Evolutionary conservation across 768 basidiomycete genomes (phyloP), one percentile per base, ranked within the genome.

Genomic region (Cyclocybe aegerita): DNA sequence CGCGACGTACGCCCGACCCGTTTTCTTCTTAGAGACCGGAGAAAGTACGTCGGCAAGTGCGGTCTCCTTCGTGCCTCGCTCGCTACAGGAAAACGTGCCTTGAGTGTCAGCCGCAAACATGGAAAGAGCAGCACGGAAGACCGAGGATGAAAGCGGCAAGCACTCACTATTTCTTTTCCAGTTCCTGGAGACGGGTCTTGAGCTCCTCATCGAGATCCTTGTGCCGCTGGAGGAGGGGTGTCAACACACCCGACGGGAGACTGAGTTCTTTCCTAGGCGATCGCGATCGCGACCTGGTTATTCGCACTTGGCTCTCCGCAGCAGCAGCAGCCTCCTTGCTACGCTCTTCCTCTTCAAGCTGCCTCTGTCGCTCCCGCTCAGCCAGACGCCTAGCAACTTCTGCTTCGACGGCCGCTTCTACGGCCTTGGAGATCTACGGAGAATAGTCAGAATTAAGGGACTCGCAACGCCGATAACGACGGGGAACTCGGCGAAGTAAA

Each of bases 1-100:
- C 16, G 87, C 82, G n/a, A 92, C 87, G 60, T 90, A 90, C 1
- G 90, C 89, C 12, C 87, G 75, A 2, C 90, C 91, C 0, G 86
- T 86, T 70, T 88, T 88, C 77, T 91, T 91, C 66, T 81, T 83
- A 9, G 88, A 87, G 15, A 80, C 76, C 1, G 88, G 88, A 4
- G 86, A 89, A 44, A 90, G 69, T 4, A 77, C 79, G 57, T 82
- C 80, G 6, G 80, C 82, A 12, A 83, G 73, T 44, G 82, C 78
- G 4, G 74, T 65, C 46, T 88, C 86, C 62, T 82, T 80, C 57
- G 73, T 80, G 5, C 79, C 78, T 49, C 77, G 76, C 59, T 88
- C 85, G 57, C 85, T 87, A 43, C 31, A 43, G 50, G 48, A 9
- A 42, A 14, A 48, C 1, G 39, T 39, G 39, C 17, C 23, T 23